These are phyloP conservation scores for Gymnopilus junonius DNA, from an alignment of 768 basidiomycete species.

Conservation along the genomic window DNA sequence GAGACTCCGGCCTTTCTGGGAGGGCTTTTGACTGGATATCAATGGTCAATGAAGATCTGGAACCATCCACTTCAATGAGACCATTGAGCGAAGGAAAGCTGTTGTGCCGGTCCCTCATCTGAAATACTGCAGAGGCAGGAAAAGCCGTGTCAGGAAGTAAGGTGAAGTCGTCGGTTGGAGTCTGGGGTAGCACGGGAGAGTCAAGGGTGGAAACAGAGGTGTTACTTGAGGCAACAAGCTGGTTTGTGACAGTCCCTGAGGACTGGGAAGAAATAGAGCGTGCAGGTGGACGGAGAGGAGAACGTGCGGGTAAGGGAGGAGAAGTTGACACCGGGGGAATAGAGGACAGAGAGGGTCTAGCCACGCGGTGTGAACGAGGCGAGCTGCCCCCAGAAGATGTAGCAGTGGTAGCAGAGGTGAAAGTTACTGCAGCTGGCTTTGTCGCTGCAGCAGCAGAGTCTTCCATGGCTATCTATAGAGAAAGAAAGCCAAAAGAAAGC, in stretches of 20 bases:
- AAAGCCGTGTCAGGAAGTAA: slow-evolving; percentile 25
- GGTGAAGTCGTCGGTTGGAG: slow-evolving; percentile 28
- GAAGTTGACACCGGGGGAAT: slow-evolving; percentile 24
- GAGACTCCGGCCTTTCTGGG: slow-evolving; percentile 31
- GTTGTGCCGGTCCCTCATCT: slow-evolving; percentile 28
- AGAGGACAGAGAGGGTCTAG: slow-evolving; percentile 37
- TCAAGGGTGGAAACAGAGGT: slow-evolving; percentile 25
- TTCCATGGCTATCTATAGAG: slow-evolving; percentile 4
- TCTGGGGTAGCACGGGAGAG: slow-evolving; percentile 23
- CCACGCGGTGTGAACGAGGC: slow-evolving; percentile 54
- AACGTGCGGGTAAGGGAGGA: slow-evolving; percentile 37
- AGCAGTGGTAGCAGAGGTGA: neutral
- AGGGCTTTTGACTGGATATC: slow-evolving; percentile 22
- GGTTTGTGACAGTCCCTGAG: slow-evolving; percentile 11
- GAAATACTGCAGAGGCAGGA: neutral
- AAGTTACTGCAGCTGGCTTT: neutral
- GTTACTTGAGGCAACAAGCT: slow-evolving; percentile 15
- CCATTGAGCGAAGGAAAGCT: slow-evolving; percentile 29
- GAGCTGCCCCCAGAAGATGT: neutral
- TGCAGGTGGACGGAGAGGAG: slow-evolving; percentile 39
- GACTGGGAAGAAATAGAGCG: slow-evolving; percentile 30
- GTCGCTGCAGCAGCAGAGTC: neutral
- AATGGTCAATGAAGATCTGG: neutral
- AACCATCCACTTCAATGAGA: slow-evolving; percentile 23
- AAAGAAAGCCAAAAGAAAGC: neutral